These are phyloP conservation scores for Sordariomycetes sp. DNA, from an alignment of 2,329 filamentous ascomycete species.

Conservation along the genomic window DNA sequence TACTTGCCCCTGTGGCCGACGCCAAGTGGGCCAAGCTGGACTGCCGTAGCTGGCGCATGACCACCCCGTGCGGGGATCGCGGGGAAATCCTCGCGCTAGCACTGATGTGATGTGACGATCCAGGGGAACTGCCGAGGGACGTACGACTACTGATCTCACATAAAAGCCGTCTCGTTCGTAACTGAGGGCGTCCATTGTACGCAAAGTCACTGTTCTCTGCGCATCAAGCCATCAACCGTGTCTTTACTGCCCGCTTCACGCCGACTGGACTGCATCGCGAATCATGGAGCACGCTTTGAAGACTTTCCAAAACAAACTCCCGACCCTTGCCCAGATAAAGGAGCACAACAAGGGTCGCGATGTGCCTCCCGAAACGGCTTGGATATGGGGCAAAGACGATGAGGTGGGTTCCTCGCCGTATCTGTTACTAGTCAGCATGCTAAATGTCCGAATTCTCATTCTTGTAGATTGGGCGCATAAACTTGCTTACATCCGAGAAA, in stretches of 20 bases:
- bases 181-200: too few species aligned
- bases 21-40: too few species aligned
- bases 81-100: too few species aligned
- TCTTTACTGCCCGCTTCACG: neutral
- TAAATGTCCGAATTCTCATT: neutral
- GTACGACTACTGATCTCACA: too few species aligned
- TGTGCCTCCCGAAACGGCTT: neutral
- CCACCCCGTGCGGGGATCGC: too few species aligned
- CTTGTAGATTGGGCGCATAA: neutral
- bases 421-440: neutral
- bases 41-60: too few species aligned
- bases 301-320: neutral
- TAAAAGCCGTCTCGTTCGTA: too few species aligned
- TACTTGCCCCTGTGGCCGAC: too few species aligned
- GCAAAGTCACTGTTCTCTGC: too few species aligned
- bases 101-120: too few species aligned
- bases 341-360: neutral
- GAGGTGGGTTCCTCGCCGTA: neutral
- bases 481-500: neutral
- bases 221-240: too few species aligned
- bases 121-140: too few species aligned
- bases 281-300: neutral
- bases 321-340: neutral
- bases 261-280: neutral
- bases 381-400: neutral